phyloP scores from a whole-genome alignment of 1,284 basidiomycete species.

The Malassezia brasiliensis region DNA sequence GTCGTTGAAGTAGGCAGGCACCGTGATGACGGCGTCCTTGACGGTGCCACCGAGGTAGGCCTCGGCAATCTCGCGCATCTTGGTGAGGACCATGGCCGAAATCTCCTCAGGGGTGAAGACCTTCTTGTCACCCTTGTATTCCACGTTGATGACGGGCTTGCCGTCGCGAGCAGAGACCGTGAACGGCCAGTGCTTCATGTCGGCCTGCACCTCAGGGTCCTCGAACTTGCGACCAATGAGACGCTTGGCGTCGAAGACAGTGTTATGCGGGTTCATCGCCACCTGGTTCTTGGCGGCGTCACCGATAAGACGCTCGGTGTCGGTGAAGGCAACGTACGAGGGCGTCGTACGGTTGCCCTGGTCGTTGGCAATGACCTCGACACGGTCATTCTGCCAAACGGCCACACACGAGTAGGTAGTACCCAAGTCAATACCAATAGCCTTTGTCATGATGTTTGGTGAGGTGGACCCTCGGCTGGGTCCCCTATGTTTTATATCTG shows the following conservation, averaged over 20 bases:
- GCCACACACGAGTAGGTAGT: conserved; percentile 61
- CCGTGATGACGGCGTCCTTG: conserved; percentile 75
- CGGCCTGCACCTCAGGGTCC: conserved; percentile 81
- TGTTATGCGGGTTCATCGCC: conserved; percentile 55
- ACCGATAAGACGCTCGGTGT: conserved; percentile 84
- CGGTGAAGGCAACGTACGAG: conserved; percentile 53
- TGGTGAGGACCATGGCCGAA: conserved; percentile 89
- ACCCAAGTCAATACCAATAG: conserved; percentile 83
- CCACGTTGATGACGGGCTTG: conserved; percentile 79
- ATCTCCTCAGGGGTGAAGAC: conserved; percentile 92
- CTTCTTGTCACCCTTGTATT: conserved; percentile 84
- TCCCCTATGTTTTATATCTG: conserved; percentile 10
- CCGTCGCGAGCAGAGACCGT: conserved; percentile 67
- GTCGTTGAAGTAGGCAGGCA: conserved; percentile 96
- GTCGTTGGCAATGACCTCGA: conserved; percentile 84
- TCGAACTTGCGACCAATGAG: conserved; percentile 75
- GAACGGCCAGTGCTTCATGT: conserved; percentile 94
- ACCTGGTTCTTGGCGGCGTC: conserved; percentile 90
- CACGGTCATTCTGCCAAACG: conserved; percentile 97
- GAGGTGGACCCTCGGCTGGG: neutral
- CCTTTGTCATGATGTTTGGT: conserved; percentile 55
- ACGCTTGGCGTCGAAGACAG: conserved; percentile 75
- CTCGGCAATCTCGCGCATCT: conserved; percentile 98
- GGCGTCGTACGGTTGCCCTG: conserved; percentile 95
- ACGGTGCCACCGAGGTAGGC: conserved; percentile 78